Conservation (phyloP, 768 basidiomycete species). For the Mycena kentingensis region DNA sequence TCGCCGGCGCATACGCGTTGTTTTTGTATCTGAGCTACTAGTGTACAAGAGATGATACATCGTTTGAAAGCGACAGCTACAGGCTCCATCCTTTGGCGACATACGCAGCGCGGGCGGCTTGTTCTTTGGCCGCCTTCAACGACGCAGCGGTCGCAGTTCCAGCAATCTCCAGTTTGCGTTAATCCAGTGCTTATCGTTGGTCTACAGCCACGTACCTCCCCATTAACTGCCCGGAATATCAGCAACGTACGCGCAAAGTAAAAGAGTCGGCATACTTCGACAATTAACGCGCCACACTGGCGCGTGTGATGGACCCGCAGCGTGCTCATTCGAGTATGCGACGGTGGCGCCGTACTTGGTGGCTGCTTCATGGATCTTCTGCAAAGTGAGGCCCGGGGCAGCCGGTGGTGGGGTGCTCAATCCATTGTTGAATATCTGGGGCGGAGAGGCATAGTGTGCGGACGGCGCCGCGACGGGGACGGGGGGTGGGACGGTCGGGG, state of each 20-base stretch:
- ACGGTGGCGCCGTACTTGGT: slow-evolving; percentile 34
- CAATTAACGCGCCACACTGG: slow-evolving; percentile 62
- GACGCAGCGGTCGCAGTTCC: slow-evolving; percentile 57
- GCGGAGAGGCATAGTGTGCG: slow-evolving; percentile 1
- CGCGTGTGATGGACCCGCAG: slow-evolving; percentile 51
- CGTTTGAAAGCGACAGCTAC: not conserved
- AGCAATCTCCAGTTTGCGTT: too few species aligned
- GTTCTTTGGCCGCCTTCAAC: slow-evolving; percentile 69
- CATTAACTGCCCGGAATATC: not conserved
- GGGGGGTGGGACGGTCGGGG: slow-evolving; percentile 21
- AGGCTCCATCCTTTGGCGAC: slow-evolving; percentile 52
- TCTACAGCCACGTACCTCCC: too few species aligned
- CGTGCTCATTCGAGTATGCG: slow-evolving; percentile 48
- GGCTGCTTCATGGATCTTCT: slow-evolving; percentile 8
- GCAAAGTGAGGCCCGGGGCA: slow-evolving; percentile 32
- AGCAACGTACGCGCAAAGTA: not conserved
- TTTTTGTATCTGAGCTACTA: slow-evolving; percentile 51
- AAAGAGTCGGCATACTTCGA: slow-evolving; percentile 40
- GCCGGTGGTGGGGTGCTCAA: slow-evolving; percentile 33
- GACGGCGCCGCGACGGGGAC: slow-evolving; percentile 10
- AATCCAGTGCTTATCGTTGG: too few species aligned
- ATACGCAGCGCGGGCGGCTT: slow-evolving; percentile 64
- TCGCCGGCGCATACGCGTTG: slow-evolving; percentile 65
- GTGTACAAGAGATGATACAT: not conserved
- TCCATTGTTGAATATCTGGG: slow-evolving; percentile 13